Conservation (phyloP, 441 rosid genomes). For the Erodium chrysanthum region DNA sequence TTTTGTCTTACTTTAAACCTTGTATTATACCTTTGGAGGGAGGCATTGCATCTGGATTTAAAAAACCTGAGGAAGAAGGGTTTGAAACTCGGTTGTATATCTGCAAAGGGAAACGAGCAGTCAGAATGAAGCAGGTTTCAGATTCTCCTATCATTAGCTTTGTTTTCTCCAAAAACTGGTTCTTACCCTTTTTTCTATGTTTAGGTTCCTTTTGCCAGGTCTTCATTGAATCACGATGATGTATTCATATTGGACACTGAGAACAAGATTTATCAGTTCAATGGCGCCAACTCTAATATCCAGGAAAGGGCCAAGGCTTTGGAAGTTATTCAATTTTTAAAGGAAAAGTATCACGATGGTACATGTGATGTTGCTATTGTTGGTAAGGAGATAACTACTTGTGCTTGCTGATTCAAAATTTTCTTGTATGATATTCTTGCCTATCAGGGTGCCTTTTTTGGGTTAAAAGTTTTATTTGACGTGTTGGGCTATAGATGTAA, state of each 20-base stretch:
- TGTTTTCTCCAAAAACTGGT: not conserved
- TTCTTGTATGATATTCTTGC: not conserved
- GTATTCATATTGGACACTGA: slow-evolving; percentile 82
- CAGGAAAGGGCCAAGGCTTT: slow-evolving; percentile 98
- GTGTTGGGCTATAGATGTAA: slow-evolving; percentile 1
- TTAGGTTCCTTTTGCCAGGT: slow-evolving; percentile 87
- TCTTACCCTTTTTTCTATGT: slow-evolving; percentile 13
- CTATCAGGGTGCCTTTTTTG: not conserved
- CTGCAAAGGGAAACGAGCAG: slow-evolving; percentile 84
- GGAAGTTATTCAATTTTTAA: slow-evolving; percentile 91
- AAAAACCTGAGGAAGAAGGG: slow-evolving; percentile 62
- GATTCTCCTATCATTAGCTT: slow-evolving; percentile 6
- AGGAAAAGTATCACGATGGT: slow-evolving; percentile 94
- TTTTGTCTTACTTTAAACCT: slow-evolving; percentile 93
- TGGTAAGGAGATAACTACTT: slow-evolving; percentile 48
- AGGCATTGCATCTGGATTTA: slow-evolving; percentile 93
- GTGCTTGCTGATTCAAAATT: slow-evolving; percentile 8
- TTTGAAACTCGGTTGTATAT: slow-evolving; percentile 81
- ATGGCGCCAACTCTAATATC: slow-evolving; percentile 91
- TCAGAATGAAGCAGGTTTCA: slow-evolving; percentile 86
- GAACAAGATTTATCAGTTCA: slow-evolving; percentile 87
- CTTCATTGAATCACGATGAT: slow-evolving; percentile 95
- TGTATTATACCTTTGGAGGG: slow-evolving; percentile 94
- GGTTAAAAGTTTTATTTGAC: not conserved
- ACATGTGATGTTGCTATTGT: slow-evolving; percentile 82